Percentiles rank a stretch among this genome's conserved stretches.
phyloP scores from a whole-genome alignment of 1,284 basidiomycete species.

The Mycosarcoma maydis region DNA sequence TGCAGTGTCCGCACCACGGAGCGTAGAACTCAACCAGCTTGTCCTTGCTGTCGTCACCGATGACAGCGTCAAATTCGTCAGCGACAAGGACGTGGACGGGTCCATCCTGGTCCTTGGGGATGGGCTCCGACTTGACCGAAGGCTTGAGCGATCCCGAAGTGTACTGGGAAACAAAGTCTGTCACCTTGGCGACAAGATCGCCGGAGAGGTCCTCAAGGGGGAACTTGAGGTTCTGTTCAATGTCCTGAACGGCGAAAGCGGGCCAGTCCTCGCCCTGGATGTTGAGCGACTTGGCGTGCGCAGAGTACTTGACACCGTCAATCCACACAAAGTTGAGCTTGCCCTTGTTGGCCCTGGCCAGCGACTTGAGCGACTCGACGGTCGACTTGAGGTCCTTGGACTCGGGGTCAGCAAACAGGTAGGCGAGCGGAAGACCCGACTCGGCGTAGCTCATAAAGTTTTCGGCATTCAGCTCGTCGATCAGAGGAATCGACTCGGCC shows the following conservation, averaged over 20 bases:
- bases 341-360: slow-evolving; percentile 83
- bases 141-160: slow-evolving; percentile 80
- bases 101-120: slow-evolving; percentile 85
- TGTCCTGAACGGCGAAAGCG: slow-evolving; percentile 89
- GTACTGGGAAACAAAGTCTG: slow-evolving; percentile 75
- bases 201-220: slow-evolving; percentile 78
- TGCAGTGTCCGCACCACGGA: slow-evolving; percentile 87
- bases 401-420: slow-evolving; percentile 89
- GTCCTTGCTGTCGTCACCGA: slow-evolving; percentile 87
- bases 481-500: slow-evolving; percentile 84
- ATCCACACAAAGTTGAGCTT: slow-evolving; percentile 99
- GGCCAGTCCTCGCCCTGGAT: slow-evolving; percentile 83
- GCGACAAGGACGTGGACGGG: slow-evolving; percentile 86
- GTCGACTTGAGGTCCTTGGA: slow-evolving; percentile 76
- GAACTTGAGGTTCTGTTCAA: slow-evolving; percentile 86
- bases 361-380: slow-evolving; percentile 77
- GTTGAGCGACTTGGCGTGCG: slow-evolving; percentile 95
- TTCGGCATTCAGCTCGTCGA: slow-evolving; percentile 93
- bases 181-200: slow-evolving; percentile 71
- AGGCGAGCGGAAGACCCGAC: slow-evolving; percentile 87
- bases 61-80: slow-evolving; percentile 84
- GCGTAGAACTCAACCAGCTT: slow-evolving; percentile 95
- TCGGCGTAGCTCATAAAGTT: slow-evolving; percentile 89
- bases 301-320: slow-evolving; percentile 88
- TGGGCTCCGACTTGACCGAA: slow-evolving; percentile 87